Evolutionary conservation across 129 eudicot genomes (phyloP), one percentile per base, ranked within the genome.

Genomic region (Lactuca saligna): DNA sequence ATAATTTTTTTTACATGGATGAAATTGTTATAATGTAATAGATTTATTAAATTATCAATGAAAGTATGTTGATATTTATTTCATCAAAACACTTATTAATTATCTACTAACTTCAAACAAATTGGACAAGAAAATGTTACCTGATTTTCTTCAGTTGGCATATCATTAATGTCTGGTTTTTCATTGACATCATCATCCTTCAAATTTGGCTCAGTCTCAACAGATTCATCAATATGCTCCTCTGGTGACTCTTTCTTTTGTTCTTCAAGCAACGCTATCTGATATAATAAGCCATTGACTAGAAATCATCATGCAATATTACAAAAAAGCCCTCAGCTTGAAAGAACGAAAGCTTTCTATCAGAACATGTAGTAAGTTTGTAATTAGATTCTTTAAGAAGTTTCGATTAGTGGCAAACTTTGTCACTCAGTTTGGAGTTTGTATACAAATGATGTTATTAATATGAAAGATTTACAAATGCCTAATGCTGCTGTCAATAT

Each of bases 121-220:
- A 46, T 4, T 25, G 49, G 66, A 41, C 37, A n/a, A 31, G 35
- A 3, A 46, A 46, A 46, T 42, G 41, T 53, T 61, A 87, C 97
- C 95, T 87, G 85, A 67, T 69, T 77, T 68, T 87, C 99, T 72
- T 89, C 95, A 86, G 86, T 81, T 34, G 98, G 98, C 57, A 84
- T 74, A 80, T 88, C 94, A 74, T 91, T 91, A 64, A 91, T 91
- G 51, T 91, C 94, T 38, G 96, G 95, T 68, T 86, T 92, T 63
- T 78, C 95, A 16, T 78, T 86, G 25, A 49, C 57, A 58, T 63
- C 75, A 63, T 83, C 86, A 60, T 37, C 77, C 78, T 83, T 85
- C 29, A 80, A 78, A 41, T 77, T 73, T 42, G 75, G 70, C 54
- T 73, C 88, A 32, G 77, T 67, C 50, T 78, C 91, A 57, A 44